Percentiles rank a stretch among this genome's conserved stretches.
Conservation (phyloP, 2,329 filamentous ascomycete species). For the Hypoxylon sp. region DNA sequence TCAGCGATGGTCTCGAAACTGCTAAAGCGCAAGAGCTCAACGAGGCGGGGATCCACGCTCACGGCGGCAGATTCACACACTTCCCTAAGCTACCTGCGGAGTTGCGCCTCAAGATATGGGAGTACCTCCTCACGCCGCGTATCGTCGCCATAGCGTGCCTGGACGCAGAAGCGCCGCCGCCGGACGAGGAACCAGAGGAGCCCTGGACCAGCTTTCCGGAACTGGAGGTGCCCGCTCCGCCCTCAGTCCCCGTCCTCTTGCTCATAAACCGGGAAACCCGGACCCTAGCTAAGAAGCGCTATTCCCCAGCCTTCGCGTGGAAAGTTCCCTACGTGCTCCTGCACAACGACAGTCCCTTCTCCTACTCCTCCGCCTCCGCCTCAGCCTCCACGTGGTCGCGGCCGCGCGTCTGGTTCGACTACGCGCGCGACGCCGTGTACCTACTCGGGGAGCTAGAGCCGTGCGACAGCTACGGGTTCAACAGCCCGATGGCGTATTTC, state of each 20-base stretch:
- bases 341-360: neutral
- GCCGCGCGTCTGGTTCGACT: slow-evolving; percentile 63
- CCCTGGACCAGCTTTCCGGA: slow-evolving; percentile 32
- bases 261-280: slow-evolving; percentile 61
- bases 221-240: slow-evolving; percentile 30
- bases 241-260: slow-evolving; percentile 58
- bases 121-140: slow-evolving; percentile 59
- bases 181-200: slow-evolving; percentile 25
- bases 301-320: slow-evolving; percentile 63
- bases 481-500: slow-evolving; percentile 64
- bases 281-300: slow-evolving; percentile 58
- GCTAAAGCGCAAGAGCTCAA: slow-evolving; percentile 32
- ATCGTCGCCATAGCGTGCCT: slow-evolving; percentile 61
- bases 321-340: slow-evolving; percentile 59
- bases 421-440: slow-evolving; percentile 60
- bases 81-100: slow-evolving; percentile 62
- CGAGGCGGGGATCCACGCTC: slow-evolving; percentile 25
- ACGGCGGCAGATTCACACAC: slow-evolving; percentile 42
- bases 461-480: slow-evolving; percentile 61
- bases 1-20: slow-evolving; percentile 57
- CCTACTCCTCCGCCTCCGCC: neutral
- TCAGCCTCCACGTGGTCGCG: slow-evolving; percentile 53
- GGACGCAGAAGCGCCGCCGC: slow-evolving; percentile 38
- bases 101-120: slow-evolving; percentile 64
- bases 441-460: slow-evolving; percentile 64